These are phyloP conservation scores for Aureobasidium sp. DNA, from an alignment of 2,329 filamentous ascomycete species.

Conservation along the genomic window DNA sequence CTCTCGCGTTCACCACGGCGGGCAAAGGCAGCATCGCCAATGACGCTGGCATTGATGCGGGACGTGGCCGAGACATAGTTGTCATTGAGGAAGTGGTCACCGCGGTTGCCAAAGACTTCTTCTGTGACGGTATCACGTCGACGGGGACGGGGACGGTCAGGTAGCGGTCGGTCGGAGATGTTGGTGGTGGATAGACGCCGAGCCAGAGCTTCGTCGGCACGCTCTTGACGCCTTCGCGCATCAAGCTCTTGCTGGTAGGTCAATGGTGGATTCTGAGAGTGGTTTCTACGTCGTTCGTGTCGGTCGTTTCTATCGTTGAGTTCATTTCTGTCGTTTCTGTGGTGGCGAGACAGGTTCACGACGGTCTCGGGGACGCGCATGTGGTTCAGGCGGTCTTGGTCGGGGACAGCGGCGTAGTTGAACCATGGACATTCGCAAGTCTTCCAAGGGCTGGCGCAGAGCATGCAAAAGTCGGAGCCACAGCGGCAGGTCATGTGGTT, in stretches of 20 bases:
- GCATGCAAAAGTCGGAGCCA: constrained; percentile 77
- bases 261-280: constrained; percentile 13
- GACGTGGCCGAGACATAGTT: constrained; percentile 38
- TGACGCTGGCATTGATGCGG: constrained; percentile 20
- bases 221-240: constrained; percentile 36
- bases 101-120: constrained; percentile 38
- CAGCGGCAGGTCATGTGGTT: constrained; percentile 87
- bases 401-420: constrained; percentile 46
- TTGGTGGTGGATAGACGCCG: constrained; percentile 41
- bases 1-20: constrained; percentile 24
- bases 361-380: constrained; percentile 41
- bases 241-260: constrained; percentile 31
- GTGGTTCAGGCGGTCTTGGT: constrained; percentile 47
- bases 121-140: constrained; percentile 28
- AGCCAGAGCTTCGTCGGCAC: constrained; percentile 42
- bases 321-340: constrained; percentile 17
- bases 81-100: constrained; percentile 53
- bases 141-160: constrained; percentile 18
- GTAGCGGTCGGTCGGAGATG: constrained; percentile 19
- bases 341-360: constrained; percentile 25
- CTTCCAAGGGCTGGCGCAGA: constrained; percentile 75
- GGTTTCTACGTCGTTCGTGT: constrained; percentile 1
- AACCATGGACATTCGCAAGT: constrained; percentile 76
- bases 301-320: neutral
- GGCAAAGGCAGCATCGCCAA: constrained; percentile 26